phyloP scores from a whole-genome alignment of 2,329 filamentous ascomycete species.

The Neopestalotiopsis sp. region DNA sequence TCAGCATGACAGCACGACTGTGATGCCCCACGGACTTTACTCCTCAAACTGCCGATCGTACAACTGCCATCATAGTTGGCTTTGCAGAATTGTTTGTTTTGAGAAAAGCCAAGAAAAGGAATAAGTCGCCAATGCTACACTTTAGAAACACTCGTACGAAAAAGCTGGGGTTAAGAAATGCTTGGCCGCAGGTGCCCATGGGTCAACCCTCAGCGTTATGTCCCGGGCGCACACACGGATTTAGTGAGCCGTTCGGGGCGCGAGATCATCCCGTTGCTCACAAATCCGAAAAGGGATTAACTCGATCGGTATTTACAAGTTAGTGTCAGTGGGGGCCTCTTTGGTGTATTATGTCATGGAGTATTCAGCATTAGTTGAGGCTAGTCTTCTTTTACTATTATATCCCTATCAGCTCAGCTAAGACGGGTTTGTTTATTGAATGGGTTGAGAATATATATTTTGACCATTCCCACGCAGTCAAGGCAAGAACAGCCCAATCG shows the following conservation, averaged over 20 bases:
- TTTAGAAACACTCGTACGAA: neutral
- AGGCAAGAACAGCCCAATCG: neutral
- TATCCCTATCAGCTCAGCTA: neutral
- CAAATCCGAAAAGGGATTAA: neutral
- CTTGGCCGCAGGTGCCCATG: neutral
- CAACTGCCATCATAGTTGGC: neutral
- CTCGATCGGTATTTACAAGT: neutral
- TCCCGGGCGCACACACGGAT: neutral
- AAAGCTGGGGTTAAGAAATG: neutral
- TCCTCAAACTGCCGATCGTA: neutral
- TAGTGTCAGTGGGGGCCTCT: neutral
- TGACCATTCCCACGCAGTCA: neutral
- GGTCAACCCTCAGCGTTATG: no score
- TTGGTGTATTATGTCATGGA: neutral
- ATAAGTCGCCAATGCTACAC: neutral
- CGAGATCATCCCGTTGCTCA: neutral
- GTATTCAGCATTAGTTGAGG: neutral
- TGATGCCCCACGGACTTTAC: neutral
- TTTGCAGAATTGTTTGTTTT: neutral
- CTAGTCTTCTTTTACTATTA: neutral
- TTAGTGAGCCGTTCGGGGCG: slow-evolving; percentile 1
- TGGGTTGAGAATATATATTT: neutral
- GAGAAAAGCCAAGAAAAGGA: no score
- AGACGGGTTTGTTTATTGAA: no score
- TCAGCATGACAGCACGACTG: neutral